Evolutionary conservation across 257 asterid species (phyloP).

Genomic region (Solanum paucissectum): DNA sequence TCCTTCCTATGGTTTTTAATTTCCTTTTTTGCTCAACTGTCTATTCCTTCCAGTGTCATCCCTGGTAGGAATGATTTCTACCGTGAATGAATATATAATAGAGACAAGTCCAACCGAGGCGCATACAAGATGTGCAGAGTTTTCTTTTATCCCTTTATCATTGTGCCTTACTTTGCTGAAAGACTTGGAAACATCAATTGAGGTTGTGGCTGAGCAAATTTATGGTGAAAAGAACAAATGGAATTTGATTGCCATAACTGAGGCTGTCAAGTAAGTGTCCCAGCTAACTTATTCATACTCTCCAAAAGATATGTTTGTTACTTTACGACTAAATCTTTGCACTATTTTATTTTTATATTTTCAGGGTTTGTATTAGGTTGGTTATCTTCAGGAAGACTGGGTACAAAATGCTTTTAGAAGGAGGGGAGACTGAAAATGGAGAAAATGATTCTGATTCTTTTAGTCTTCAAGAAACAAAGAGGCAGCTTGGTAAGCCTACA

Average conservation of each 20-base stretch:
- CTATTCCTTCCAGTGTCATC: constrained; percentile 67
- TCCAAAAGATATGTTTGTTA: not conserved
- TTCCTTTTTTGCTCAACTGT: not conserved
- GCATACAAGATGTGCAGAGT: constrained; percentile 24
- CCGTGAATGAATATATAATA: constrained; percentile 73
- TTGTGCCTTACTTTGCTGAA: constrained; percentile 76
- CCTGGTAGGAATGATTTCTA: constrained; percentile 57
- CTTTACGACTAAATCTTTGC: not conserved
- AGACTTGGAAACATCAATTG: constrained; percentile 90
- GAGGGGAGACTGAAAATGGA: constrained; percentile 60
- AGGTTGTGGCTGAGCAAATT: constrained; percentile 76
- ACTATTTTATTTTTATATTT: not conserved
- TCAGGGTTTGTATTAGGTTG: constrained; percentile 75
- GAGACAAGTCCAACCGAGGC: constrained; percentile 37
- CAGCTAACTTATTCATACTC: not conserved
- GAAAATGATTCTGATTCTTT: constrained; percentile 21
- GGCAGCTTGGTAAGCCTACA: constrained; percentile 10
- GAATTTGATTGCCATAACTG: constrained; percentile 72
- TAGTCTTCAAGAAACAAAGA: constrained; percentile 14
- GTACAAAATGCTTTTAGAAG: constrained; percentile 84
- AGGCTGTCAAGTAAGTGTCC: constrained; percentile 56
- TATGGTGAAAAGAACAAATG: constrained; percentile 86
- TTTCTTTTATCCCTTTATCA: constrained; percentile 60
- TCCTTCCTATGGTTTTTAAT: not conserved
- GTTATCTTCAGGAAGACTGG: constrained; percentile 50